Evolutionary conservation across 768 basidiomycete genomes (phyloP), one percentile per base, ranked within the genome.

Genomic region (Mycena galopus): DNA sequence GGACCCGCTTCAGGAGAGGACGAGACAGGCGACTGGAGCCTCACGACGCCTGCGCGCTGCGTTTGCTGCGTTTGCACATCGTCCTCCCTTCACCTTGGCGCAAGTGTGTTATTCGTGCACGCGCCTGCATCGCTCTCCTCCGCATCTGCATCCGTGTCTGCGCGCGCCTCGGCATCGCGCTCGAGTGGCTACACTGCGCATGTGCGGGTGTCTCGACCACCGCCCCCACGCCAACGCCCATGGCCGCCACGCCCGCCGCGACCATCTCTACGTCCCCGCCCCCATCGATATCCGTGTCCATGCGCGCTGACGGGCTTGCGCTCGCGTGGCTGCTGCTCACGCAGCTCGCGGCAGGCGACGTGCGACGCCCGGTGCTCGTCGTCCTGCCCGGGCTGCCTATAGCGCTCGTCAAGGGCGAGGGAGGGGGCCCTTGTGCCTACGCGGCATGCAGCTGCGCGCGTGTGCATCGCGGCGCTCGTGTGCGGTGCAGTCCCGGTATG

Each of bases 251-350:
- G n/a, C n/a, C n/a, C n/a, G n/a, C n/a, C n/a, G n/a, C n/a, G n/a
- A n/a, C n/a, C n/a, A n/a, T n/a, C n/a, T n/a, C n/a, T n/a, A n/a
- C n/a, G n/a, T n/a, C n/a, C n/a, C n/a, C n/a, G n/a, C n/a, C n/a
- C n/a, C n/a, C n/a, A 81, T 94, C 94, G 0, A 93, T 92, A 68
- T 93, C 92, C 0, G 91, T 86, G 35, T 37, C 11, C 35, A 16
- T 37, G 16, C 92, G 84, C 0, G 91, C 90, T 23, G 85, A 88
- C 39, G 73, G 68, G 29, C 73, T 70, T 25, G 73, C 65, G 56
- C 73, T 74, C 47, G 73, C 73, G 17, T 69, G 69, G 62, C 69
- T 74, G 62, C 70, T 50, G 57, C 70, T 68, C 32, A 68, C 37
- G 25, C 50, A n/a, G n/a, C n/a, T n/a, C 65, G 57, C 67, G 23